Conservation (phyloP, 129 eudicot species). For the Erigeron canadensis region DNA sequence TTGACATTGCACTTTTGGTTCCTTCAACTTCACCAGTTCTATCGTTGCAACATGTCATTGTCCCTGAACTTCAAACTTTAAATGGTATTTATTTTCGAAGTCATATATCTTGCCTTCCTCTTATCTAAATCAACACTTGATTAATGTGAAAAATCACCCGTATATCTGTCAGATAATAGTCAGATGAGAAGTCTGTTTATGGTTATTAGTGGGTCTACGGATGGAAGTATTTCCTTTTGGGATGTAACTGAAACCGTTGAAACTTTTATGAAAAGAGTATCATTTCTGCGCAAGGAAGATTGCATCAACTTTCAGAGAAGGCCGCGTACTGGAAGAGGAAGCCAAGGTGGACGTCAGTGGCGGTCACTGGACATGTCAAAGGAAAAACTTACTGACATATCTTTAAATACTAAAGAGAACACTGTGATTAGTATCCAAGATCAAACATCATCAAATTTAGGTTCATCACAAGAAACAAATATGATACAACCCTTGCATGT, state of each 20-base stretch:
- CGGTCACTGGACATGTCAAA: slow-evolving; percentile 43
- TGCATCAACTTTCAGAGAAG: slow-evolving; percentile 62
- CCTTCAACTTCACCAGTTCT: slow-evolving; percentile 83
- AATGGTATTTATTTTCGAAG: slow-evolving; percentile 39
- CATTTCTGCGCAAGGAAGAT: slow-evolving; percentile 51
- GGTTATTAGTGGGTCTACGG: slow-evolving; percentile 81
- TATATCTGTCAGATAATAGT: slow-evolving; percentile 43
- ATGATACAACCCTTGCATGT: slow-evolving; percentile 49
- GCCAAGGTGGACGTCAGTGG: slow-evolving; percentile 99
- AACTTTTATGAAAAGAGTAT: slow-evolving; percentile 53
- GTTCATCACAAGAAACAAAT: slow-evolving; percentile 37
- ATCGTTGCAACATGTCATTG: slow-evolving; percentile 74
- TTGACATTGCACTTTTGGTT: slow-evolving; percentile 73
- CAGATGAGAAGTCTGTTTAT: slow-evolving; percentile 51
- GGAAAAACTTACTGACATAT: slow-evolving; percentile 31
- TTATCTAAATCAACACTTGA: slow-evolving; percentile 5
- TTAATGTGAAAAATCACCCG: background rate
- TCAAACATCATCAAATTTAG: slow-evolving; percentile 27
- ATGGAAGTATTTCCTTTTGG: slow-evolving; percentile 95
- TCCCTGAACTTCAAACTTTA: slow-evolving; percentile 44
- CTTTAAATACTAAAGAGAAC: slow-evolving; percentile 17
- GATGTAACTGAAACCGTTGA: slow-evolving; percentile 70
- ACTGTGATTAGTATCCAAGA: slow-evolving; percentile 10
- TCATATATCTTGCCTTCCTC: slow-evolving; percentile 14
- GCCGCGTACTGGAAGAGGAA: slow-evolving; percentile 98